Conservation (phyloP, 140 eudicot genomes). For the Senecio squalidus region DNA sequence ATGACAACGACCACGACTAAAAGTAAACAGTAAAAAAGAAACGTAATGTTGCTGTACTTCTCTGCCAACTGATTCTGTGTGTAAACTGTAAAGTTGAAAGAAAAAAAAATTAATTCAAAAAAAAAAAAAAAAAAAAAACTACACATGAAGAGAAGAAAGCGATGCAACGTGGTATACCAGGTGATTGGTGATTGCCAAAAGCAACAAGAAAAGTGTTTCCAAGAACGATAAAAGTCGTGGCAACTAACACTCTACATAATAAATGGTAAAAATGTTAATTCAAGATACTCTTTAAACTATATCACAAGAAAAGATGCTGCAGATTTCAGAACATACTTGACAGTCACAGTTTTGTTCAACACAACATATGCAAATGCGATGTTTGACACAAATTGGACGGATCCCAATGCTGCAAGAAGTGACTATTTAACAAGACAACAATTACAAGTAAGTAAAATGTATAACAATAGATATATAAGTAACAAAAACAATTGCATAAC, state of each 20-base stretch:
- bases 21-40: conserved; percentile 75
- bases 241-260: conserved; percentile 71
- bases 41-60: conserved; percentile 79
- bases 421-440: conserved; percentile 52
- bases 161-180: conserved; percentile 56
- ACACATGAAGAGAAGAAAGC: conserved; percentile 1
- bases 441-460: not conserved
- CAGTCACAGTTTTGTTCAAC: conserved; percentile 73
- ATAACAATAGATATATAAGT: not conserved
- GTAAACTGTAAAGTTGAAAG: conserved; percentile 54
- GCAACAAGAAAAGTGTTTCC: conserved; percentile 95
- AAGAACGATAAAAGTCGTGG: conserved; percentile 87
- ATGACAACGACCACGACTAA: conserved; percentile 60
- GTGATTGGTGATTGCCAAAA: conserved; percentile 97
- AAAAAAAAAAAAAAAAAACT: not conserved
- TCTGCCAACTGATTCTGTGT: conserved; percentile 93
- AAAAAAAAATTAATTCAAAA: not conserved
- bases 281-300: not conserved
- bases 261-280: conserved; percentile 3
- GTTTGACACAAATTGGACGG: conserved; percentile 93
- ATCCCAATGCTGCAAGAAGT: conserved; percentile 98
- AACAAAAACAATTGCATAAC: no score
- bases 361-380: conserved; percentile 85
- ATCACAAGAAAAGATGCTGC: conserved; percentile 1
- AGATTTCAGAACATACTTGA: conserved; percentile 54